phyloP scores from a whole-genome alignment of 78 protist species.

The Emiliania huxleyi region DNA sequence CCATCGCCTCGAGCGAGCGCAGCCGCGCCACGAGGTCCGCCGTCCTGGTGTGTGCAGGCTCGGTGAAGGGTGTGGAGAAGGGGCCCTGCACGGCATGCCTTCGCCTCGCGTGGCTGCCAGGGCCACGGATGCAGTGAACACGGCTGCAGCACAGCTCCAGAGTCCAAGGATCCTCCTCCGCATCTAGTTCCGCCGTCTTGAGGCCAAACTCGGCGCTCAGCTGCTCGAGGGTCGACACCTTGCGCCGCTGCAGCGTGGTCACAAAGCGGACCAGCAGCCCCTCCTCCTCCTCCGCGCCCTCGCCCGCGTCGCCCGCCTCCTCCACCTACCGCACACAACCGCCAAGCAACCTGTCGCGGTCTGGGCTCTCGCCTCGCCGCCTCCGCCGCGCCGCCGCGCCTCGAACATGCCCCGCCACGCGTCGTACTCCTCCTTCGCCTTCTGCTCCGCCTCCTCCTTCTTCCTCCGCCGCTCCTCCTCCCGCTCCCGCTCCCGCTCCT shows the following conservation, averaged over 20 bases:
- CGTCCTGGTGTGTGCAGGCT: neutral
- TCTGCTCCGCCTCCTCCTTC: neutral
- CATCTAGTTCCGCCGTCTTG: neutral
- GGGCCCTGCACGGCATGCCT: too few species aligned
- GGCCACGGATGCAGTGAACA: too few species aligned
- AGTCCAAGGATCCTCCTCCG: too few species aligned
- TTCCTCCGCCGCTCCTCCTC: neutral
- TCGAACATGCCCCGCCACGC: neutral
- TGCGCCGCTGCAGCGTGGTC: neutral
- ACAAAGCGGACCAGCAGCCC: constrained; percentile 1
- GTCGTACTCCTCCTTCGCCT: constrained; percentile 11
- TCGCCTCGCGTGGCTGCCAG: too few species aligned
- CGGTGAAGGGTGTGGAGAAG: too few species aligned
- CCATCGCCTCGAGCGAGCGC: constrained; percentile 58
- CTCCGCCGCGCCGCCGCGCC: too few species aligned
- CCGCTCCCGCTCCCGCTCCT: neutral
- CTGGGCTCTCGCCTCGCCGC: too few species aligned
- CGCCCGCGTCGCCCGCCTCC: neutral
- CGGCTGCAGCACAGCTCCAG: too few species aligned
- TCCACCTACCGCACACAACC: too few species aligned
- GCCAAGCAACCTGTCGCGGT: too few species aligned
- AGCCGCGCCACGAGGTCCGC: constrained; percentile 62
- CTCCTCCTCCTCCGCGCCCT: neutral
- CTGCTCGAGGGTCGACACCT: neutral
- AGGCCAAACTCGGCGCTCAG: neutral